Conservation (phyloP, 805 yeast genomes). For the Sugiyamaella smithiae region DNA sequence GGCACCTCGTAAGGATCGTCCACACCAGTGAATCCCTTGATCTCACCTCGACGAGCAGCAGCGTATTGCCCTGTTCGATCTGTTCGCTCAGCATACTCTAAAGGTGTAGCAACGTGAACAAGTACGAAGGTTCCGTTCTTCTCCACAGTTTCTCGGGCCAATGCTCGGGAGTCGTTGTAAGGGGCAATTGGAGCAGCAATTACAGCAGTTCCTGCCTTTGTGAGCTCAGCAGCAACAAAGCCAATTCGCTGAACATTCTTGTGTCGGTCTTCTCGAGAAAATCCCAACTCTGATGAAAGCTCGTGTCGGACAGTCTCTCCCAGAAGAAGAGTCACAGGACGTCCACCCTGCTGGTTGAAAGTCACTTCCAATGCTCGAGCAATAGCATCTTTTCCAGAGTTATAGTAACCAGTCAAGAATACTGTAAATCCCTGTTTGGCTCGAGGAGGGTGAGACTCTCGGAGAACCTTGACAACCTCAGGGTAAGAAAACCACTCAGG, state of each 20-base stretch:
- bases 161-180: slow-evolving; percentile 42
- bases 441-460: slow-evolving; percentile 93
- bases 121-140: slow-evolving; percentile 51
- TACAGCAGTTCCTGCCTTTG: slow-evolving; percentile 90
- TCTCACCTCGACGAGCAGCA: slow-evolving; percentile 45
- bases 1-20: slow-evolving; percentile 48
- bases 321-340: slow-evolving; percentile 64
- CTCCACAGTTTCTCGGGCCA: slow-evolving; percentile 44
- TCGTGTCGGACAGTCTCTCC: slow-evolving; percentile 43
- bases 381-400: slow-evolving; percentile 60
- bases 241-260: slow-evolving; percentile 48
- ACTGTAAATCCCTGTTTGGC: slow-evolving; percentile 83
- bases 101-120: slow-evolving; percentile 51
- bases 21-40: slow-evolving; percentile 48
- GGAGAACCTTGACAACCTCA: slow-evolving; percentile 85
- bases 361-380: slow-evolving; percentile 85
- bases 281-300: slow-evolving; percentile 42
- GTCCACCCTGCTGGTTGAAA: slow-evolving; percentile 85
- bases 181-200: slow-evolving; percentile 60
- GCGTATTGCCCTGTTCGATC: slow-evolving; percentile 52
- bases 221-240: slow-evolving; percentile 69
- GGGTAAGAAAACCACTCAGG: slow-evolving; percentile 98
- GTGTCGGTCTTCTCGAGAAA: slow-evolving; percentile 38
- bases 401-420: slow-evolving; percentile 57
- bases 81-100: slow-evolving; percentile 43